Evolutionary conservation across 257 asterid genomes (phyloP).

Genomic region (Parsonsia alboflavescens): DNA sequence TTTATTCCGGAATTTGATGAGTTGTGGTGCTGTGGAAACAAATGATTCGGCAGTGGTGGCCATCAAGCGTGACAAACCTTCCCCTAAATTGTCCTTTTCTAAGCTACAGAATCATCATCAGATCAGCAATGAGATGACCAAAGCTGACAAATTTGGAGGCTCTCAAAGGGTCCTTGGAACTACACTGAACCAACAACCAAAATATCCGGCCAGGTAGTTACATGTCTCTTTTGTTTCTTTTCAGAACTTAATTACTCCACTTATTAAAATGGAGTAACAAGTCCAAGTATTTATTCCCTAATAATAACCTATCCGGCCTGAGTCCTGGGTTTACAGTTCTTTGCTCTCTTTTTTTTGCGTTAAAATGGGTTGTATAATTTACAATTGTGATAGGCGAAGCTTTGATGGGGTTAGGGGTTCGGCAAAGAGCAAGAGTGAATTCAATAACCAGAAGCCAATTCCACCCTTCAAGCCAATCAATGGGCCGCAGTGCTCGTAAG

Average conservation of each 20-base stretch:
- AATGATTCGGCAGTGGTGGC: constrained; percentile 50
- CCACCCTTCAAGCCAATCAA: constrained; percentile 48
- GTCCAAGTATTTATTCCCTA: too few relatives aligned
- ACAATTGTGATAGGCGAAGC: constrained; percentile 43
- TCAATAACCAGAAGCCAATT: constrained; percentile 29
- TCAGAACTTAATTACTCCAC: too few relatives aligned
- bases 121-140: constrained; percentile 24
- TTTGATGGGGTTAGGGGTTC: constrained; percentile 56
- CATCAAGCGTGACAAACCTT: constrained; percentile 27
- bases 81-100: neutral
- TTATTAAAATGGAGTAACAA: too few relatives aligned
- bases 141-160: constrained; percentile 50
- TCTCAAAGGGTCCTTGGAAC: constrained; percentile 63
- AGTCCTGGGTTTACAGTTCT: neutral
- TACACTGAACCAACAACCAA: constrained; percentile 48
- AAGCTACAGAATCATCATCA: neutral
- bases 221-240: too few relatives aligned
- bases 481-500: constrained; percentile 82
- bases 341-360: neutral
- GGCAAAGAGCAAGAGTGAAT: constrained; percentile 41
- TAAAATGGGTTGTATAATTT: neutral
- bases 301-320: too few relatives aligned
- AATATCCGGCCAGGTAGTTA: constrained; percentile 39
- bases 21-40: constrained; percentile 62
- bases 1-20: constrained; percentile 55